Evolutionary conservation across 2,329 filamentous ascomycete species (phyloP), one percentile per base, ranked within the genome.

Genomic region (Pyrenophora seminiperda): DNA sequence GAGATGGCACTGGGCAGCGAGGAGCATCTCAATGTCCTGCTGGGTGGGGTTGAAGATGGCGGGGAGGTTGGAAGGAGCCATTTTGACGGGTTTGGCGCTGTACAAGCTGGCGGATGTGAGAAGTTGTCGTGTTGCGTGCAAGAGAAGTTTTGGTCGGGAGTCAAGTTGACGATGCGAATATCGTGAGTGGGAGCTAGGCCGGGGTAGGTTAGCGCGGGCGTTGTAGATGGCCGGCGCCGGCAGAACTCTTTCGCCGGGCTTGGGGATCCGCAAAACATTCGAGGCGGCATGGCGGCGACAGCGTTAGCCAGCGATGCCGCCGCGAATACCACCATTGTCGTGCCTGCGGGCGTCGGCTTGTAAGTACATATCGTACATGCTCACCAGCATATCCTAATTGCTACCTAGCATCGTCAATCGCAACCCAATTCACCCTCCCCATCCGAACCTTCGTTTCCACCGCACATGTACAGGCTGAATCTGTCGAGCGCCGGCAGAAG

Each of bases 11-110:
- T 97, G 92, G 74, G 95, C 92, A 75, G 92, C 89, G 73, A 99
- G 89, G 76, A 99, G 91, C 90, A 92, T 94, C 90, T 99, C 94
- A 82, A 99, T 95, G 84, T 99, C 94, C 83, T 95, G 87, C 76
- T 87, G 88, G 74, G 94, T 97, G 76, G 94, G 90, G 85, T 96
- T 94, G 88, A 99, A 96, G 75, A 89, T 83, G 67, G 92, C 83
- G 77, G 94, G 94, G 68, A 97, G 89, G 83, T 97, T 96, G 74
- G 86, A 84, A 78, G 93, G 90, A 77, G 92, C 91, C 93, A 97
- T 97, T 77, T 86, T 94, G 87, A 60, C 63, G 68, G 63, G 56
- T 24, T 70, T 69, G 66, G 63, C 61, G 54, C 58, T 61, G 58
- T 59, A 59, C 54, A 60, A 60, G 56, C 61, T 61, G 57, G 57